Percentiles rank a stretch among this genome's conserved stretches.
phyloP scores from a whole-genome alignment of 768 basidiomycete species.

The Trametopsis cervina region DNA sequence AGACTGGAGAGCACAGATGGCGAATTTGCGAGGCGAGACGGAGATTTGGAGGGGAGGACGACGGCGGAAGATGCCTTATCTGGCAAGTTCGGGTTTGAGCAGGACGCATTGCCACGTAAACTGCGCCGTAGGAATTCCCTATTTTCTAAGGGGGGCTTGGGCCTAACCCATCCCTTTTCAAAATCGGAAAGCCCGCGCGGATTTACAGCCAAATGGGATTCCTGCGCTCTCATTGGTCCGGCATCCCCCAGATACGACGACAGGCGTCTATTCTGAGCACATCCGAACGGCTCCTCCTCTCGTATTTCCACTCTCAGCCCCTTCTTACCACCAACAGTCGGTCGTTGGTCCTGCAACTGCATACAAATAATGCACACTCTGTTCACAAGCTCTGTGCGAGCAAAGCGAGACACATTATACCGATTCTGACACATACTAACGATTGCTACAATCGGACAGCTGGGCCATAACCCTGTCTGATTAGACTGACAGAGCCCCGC shows the following conservation, averaged over 20 bases:
- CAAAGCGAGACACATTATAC: too few relatives aligned
- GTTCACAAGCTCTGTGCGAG: too few relatives aligned
- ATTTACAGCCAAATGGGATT: not conserved
- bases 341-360: too few relatives aligned
- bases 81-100: conserved; percentile 24
- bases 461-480: too few relatives aligned
- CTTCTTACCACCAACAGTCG: too few relatives aligned
- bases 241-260: conserved; percentile 26
- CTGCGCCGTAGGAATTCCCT: conserved; percentile 7
- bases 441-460: too few relatives aligned
- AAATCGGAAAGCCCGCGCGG: conserved; percentile 9
- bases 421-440: too few relatives aligned
- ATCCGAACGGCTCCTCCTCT: not conserved
- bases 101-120: conserved; percentile 13
- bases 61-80: conserved; percentile 23
- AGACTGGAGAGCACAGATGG: not conserved
- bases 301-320: not conserved
- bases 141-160: conserved; percentile 4
- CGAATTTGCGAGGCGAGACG: conserved; percentile 1
- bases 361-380: too few relatives aligned
- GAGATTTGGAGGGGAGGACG: conserved; percentile 7
- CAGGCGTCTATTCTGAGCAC: conserved; percentile 1
- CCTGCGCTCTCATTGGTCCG: conserved; percentile 22
- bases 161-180: conserved; percentile 1
- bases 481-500: too few relatives aligned